Percentiles rank a stretch among this genome's conserved stretches.
Conservation (phyloP, 257 asterid genomes). For the Vinca minor region DNA sequence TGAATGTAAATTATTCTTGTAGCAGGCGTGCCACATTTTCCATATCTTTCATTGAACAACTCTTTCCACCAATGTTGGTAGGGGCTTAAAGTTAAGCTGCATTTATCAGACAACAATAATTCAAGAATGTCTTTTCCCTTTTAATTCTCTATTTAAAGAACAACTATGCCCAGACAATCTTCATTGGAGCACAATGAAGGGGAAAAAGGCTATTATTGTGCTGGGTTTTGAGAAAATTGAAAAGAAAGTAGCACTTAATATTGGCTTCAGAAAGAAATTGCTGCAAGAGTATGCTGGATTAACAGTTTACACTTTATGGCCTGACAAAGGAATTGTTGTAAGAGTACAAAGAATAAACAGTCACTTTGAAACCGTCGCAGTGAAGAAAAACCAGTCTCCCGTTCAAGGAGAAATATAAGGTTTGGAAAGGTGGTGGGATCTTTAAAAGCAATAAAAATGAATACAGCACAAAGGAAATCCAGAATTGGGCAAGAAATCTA, state of each 20-base stretch:
- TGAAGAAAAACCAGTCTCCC: neutral
- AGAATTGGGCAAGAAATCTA: neutral
- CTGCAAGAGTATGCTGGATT: too few species aligned
- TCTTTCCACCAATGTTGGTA: slow-evolving; percentile 67
- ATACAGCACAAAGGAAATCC: neutral
- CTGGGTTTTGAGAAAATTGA: neutral
- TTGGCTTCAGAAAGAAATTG: neutral
- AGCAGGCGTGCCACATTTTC: slow-evolving; percentile 60
- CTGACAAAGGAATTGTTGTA: too few species aligned
- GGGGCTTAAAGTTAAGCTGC: slow-evolving; percentile 67
- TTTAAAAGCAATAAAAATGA: neutral
- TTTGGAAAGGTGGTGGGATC: neutral
- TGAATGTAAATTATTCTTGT: slow-evolving; percentile 79
- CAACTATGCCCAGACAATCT: slow-evolving; percentile 21
- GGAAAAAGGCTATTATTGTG: neutral
- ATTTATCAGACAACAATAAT: slow-evolving; percentile 61
- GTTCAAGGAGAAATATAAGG: neutral
- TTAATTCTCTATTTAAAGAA: slow-evolving; percentile 20
- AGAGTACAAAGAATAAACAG: slow-evolving; percentile 3
- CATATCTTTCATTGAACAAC: slow-evolving; percentile 78
- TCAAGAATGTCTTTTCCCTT: slow-evolving; percentile 49
- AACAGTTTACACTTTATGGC: too few species aligned
- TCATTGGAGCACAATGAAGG: slow-evolving; percentile 9
- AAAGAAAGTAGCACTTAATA: neutral
- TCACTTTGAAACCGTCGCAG: neutral